phyloP scores from a whole-genome alignment of 192 early-diverging fungal genomes.

The Podila clonocystis region DNA sequence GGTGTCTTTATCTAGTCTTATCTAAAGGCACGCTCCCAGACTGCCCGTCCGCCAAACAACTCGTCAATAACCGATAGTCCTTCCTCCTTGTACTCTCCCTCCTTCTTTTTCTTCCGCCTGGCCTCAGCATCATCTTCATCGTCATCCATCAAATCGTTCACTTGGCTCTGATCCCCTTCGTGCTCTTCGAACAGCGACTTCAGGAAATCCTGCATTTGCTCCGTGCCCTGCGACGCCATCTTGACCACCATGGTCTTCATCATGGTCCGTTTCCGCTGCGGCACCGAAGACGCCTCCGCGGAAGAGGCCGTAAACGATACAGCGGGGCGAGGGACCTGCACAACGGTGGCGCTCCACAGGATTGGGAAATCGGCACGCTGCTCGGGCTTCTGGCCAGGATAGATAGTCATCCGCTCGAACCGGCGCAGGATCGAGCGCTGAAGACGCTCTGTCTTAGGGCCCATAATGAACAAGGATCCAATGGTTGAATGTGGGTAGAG shows the following conservation, averaged over 20 bases:
- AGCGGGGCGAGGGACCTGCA: conserved; percentile 33
- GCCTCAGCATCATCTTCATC: conserved; percentile 15
- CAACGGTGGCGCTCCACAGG: conserved; percentile 45
- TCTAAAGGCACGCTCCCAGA: conserved; percentile 42
- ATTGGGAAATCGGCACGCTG: conserved; percentile 42
- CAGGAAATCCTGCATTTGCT: conserved; percentile 49
- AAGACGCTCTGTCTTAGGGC: conserved; percentile 50
- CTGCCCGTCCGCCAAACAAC: conserved; percentile 39
- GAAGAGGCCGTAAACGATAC: neutral
- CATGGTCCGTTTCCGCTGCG: conserved; percentile 22
- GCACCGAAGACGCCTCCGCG: neutral
- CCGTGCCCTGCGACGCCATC: conserved; percentile 48
- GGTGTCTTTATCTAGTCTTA: neutral
- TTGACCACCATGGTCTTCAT: conserved; percentile 53
- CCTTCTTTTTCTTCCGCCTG: conserved; percentile 3
- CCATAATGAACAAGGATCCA: conserved; percentile 71
- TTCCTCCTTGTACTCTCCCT: neutral
- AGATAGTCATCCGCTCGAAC: conserved; percentile 38
- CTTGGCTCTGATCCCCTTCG: neutral
- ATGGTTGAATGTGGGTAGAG: conserved; percentile 69
- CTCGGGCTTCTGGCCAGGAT: conserved; percentile 40
- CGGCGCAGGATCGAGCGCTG: conserved; percentile 38
- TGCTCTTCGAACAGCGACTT: conserved; percentile 49
- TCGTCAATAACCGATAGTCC: conserved; percentile 40
- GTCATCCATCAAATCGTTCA: conserved; percentile 38